Evolutionary conservation across 73 alveolate species (phyloP).

Genomic region (Durusdinium trenchii): DNA sequence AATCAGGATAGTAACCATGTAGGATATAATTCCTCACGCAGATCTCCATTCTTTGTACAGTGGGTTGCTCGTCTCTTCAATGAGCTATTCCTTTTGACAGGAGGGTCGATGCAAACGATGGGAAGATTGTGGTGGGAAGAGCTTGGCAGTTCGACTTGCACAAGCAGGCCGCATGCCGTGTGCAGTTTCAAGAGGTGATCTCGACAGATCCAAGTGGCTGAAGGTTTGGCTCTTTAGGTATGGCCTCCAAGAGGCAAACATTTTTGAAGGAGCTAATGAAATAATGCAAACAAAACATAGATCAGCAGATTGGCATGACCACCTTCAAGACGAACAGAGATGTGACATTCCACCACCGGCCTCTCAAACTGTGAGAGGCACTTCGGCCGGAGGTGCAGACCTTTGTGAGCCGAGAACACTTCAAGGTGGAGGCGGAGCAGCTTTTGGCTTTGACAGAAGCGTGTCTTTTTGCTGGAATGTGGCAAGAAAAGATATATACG

Average conservation of each 20-base stretch:
- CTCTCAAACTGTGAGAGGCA: not conserved
- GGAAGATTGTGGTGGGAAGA: conserved; percentile 62
- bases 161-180: conserved; percentile 43
- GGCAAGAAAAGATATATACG: too few species aligned
- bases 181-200: not conserved
- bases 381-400: conserved; percentile 75
- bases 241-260: not conserved
- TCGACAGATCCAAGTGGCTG: not conserved
- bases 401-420: conserved; percentile 91
- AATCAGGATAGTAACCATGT: not conserved
- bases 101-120: conserved; percentile 76
- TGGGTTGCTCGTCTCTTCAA: not conserved
- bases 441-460: too few species aligned
- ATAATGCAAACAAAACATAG: not conserved
- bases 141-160: conserved; percentile 75
- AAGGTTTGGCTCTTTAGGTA: not conserved
- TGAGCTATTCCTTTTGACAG: not conserved
- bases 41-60: not conserved
- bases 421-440: conserved; percentile 52
- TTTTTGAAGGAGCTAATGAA: not conserved
- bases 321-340: not conserved
- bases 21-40: not conserved
- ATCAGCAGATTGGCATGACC: not conserved
- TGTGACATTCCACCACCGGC: not conserved
- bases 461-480: too few species aligned